Conservation (phyloP, 2,329 filamentous ascomycete genomes). For the Fusarium odoratissimum region DNA sequence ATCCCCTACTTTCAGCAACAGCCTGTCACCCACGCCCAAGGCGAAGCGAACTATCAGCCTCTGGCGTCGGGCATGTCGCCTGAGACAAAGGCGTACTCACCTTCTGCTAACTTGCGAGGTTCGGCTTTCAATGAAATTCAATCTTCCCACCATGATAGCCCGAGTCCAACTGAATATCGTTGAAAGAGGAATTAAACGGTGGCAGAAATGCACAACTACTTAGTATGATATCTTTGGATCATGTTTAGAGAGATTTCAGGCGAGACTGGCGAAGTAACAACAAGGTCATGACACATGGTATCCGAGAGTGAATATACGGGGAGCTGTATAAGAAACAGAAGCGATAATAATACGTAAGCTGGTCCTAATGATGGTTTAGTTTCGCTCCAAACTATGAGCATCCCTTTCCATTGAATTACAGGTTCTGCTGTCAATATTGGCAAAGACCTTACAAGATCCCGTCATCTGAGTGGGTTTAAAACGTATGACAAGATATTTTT, state of each 20-base stretch:
- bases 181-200: too few species aligned
- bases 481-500: rapidly evolving
- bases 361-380: rapidly evolving
- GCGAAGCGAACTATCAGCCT: background rate
- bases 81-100: background rate
- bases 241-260: too few species aligned
- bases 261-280: too few species aligned
- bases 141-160: background rate
- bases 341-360: rapidly evolving
- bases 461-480: background rate
- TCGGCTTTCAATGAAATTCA: background rate
- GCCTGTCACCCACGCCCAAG: background rate
- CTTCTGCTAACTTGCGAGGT: background rate
- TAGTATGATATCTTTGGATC: too few species aligned
- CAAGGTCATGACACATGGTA: too few species aligned
- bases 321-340: too few species aligned
- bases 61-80: background rate
- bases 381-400: background rate
- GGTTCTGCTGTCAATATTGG: background rate
- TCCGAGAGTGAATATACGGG: background rate
- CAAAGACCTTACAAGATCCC: too few species aligned
- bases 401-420: too few species aligned
- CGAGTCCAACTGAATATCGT: background rate
- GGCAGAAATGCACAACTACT: too few species aligned
- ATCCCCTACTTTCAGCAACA: background rate